Percentiles rank a stretch among this genome's conserved stretches.
Evolutionary conservation across 192 early-diverging fungal species (phyloP).

Genomic region (Oehlia diaphana): DNA sequence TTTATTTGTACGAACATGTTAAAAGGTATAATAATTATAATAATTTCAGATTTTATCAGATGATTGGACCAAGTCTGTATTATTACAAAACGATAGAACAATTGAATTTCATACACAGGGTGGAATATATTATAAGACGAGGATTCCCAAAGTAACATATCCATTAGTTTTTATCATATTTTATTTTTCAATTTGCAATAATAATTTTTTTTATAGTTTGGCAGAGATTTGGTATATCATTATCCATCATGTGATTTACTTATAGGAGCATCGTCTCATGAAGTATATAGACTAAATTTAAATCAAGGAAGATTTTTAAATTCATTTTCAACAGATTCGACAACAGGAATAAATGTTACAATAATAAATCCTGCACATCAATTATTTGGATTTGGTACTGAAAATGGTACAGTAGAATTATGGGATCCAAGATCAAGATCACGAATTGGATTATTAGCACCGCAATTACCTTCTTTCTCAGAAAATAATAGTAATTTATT

Average conservation of each 20-base stretch:
- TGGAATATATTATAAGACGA: slow-evolving; percentile 90
- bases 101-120: slow-evolving; percentile 95
- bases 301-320: slow-evolving; percentile 92
- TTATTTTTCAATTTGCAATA: neutral
- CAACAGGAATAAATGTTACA: slow-evolving; percentile 67
- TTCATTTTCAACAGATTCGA: slow-evolving; percentile 70
- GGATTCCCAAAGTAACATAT: slow-evolving; percentile 75
- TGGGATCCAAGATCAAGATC: slow-evolving; percentile 89
- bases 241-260: slow-evolving; percentile 90
- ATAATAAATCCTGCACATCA: slow-evolving; percentile 91
- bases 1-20: too few species aligned
- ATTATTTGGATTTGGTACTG: slow-evolving; percentile 87
- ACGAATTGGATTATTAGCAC: slow-evolving; percentile 68
- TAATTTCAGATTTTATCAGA: slow-evolving; percentile 76
- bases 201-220: slow-evolving; percentile 60
- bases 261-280: slow-evolving; percentile 72
- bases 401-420: slow-evolving; percentile 88
- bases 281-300: slow-evolving; percentile 90
- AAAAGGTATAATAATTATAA: neutral
- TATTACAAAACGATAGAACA: slow-evolving; percentile 86
- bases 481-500: slow-evolving; percentile 39
- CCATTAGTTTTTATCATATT: neutral
- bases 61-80: slow-evolving; percentile 96
- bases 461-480: slow-evolving; percentile 41
- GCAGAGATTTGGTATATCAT: slow-evolving; percentile 88